Evolutionary conservation across 1,284 basidiomycete species (phyloP).

Genomic region (Tilletia walkeri): DNA sequence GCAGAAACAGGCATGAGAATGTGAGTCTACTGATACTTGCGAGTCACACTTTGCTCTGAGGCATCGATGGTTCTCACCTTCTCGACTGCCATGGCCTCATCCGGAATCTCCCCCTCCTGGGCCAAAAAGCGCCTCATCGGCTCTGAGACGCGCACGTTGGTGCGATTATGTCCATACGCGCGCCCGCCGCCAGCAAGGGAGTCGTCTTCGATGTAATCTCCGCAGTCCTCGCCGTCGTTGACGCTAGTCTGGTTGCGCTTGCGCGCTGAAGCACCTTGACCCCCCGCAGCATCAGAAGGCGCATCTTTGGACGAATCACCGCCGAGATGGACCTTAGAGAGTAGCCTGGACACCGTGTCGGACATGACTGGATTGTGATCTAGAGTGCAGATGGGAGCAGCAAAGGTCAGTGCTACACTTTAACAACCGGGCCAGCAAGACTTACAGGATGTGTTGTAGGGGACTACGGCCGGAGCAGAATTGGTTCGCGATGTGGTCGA

Average conservation of each 20-base stretch:
- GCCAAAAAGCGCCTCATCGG: constrained; percentile 37
- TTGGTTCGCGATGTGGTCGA: no score
- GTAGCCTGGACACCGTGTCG: constrained; percentile 4
- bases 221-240: constrained; percentile 44
- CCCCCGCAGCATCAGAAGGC: not conserved
- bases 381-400: not conserved
- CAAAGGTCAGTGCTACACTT: no score
- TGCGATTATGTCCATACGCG: constrained; percentile 37
- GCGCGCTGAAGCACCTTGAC: constrained; percentile 8
- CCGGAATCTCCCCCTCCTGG: constrained; percentile 28
- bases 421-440: no score
- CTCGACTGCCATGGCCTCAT: constrained; percentile 30
- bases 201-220: constrained; percentile 39
- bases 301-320: constrained; percentile 12
- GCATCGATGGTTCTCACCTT: constrained; percentile 13
- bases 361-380: not conserved
- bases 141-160: constrained; percentile 37
- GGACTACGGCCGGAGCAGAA: no score
- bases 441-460: no score
- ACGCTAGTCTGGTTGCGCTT: constrained; percentile 17
- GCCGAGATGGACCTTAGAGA: constrained; percentile 11
- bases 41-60: not conserved
- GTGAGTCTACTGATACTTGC: not conserved
- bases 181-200: constrained; percentile 46
- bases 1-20: not conserved